Evolutionary conservation across 78 protist species (phyloP), one percentile per base, ranked within the genome.

Genomic region (Dictyostelium firmibasis): DNA sequence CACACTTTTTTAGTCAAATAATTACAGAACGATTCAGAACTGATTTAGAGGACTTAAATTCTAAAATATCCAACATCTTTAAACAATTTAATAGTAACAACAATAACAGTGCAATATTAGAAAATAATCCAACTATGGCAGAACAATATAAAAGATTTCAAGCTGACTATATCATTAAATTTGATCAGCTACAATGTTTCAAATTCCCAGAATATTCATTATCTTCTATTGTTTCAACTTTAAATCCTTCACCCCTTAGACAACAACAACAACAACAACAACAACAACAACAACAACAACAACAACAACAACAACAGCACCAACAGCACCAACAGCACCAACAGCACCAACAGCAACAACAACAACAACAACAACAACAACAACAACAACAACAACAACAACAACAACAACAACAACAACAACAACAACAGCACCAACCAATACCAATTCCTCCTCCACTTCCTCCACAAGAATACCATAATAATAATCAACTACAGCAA

Each of bases 111-210:
- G 0, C 67, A 16, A 57, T 57, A 1, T 13, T 31, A 81, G 67
- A 18, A 0, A 41, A 41, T 9, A 81, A 27, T 31, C 85, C 41
- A 25, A 11, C 7, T 29, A 18, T 38, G 13, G 23, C 50, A 43
- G 83, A 78, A 14, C 50, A 41, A 78, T 78, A 38, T 38, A 81
- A 47, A 81, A 25, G 29, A 27, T n/a, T 81, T 5, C 85, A 81
- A 81, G 27, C 38, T 0, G 50, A 81, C 14, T 81, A 81, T 50
- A 29, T 81, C 14, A 44, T 41, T 29, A 41, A 27, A 44, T 81
- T 44, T 27, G 64, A 81, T 44, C 60, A 44, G 23, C 38, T 81
- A 3, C 85, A 81, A 81, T 13, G 57, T 44, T 81, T 50, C 14
- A 27, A 16, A 81, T 81, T 33, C 38, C 64, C 85, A 47, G 36